Evolutionary conservation across 2,329 filamentous ascomycete genomes (phyloP).

Genomic region (Penicillium crustosum): DNA sequence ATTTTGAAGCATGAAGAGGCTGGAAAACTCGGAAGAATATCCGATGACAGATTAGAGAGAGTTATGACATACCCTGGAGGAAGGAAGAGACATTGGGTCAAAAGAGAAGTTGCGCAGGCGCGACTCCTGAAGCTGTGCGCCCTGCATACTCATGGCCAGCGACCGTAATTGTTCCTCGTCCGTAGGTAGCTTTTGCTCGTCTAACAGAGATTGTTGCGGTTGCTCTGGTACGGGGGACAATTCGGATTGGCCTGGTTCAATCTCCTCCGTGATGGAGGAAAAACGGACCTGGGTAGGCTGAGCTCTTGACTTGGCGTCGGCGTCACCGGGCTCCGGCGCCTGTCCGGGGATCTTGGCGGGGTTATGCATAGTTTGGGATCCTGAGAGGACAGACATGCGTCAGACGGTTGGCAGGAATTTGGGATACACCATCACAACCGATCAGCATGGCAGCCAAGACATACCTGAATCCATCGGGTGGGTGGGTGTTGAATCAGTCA

Average conservation of each 20-base stretch:
- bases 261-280: slow-evolving; percentile 69
- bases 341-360: slow-evolving; percentile 28
- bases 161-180: slow-evolving; percentile 66
- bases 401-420: slow-evolving; percentile 5
- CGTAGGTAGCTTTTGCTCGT: slow-evolving; percentile 25
- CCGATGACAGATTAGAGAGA: slow-evolving; percentile 9
- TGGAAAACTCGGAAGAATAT: not conserved
- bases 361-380: slow-evolving; percentile 19
- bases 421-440: not conserved
- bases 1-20: not conserved
- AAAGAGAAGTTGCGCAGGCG: slow-evolving; percentile 85
- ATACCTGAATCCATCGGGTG: slow-evolving; percentile 33
- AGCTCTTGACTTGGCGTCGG: slow-evolving; percentile 32
- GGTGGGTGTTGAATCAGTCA: slow-evolving; percentile 27
- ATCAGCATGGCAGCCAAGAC: slow-evolving; percentile 22
- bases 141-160: slow-evolving; percentile 70
- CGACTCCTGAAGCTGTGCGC: slow-evolving; percentile 73
- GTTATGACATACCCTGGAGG: slow-evolving; percentile 41
- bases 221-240: slow-evolving; percentile 23
- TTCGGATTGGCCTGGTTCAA: slow-evolving; percentile 51
- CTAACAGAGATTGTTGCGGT: slow-evolving; percentile 5
- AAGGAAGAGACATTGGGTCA: slow-evolving; percentile 83
- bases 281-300: slow-evolving; percentile 61
- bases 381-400: slow-evolving; percentile 17
- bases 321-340: slow-evolving; percentile 24